Base-by-base conservation (phyloP, 2,329 filamentous ascomycete species). In the Alternaria triticimaculans region DNA sequence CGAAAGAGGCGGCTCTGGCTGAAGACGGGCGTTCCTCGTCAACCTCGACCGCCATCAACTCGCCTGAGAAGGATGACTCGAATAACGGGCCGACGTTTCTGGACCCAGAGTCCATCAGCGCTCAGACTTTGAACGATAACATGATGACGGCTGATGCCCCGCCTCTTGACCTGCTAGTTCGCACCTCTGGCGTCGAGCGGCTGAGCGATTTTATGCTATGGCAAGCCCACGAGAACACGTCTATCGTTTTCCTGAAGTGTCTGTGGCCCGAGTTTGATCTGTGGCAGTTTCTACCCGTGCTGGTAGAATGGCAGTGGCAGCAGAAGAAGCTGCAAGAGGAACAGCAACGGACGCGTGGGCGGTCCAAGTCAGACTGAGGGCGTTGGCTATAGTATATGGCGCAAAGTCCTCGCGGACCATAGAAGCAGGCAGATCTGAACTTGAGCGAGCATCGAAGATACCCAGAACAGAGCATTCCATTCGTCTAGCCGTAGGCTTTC, bases 201-300 rank as follows among this genome's bases (percentile, higher is more conserved):
- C 84, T 99, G 63, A 97, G 94, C 76, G 96, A 99, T 79, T 99
- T 98, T 74, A 96, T 99, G 94, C 89, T 99, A 33, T 99, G 96
- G 96, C 96, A 99, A 81, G 96, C 93, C 73, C 94, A 98, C 76
- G 89, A 97, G 76, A 86, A 95, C 67, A 97, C 96, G 0, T 92
- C 97, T 64, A 91, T 99, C 68, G 93, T 96, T 63, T 99, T 98
- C 78, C 82, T 97, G 60, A 88, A 97, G 73, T 96, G 93, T 68
- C 85, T 97, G 66, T 99, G 96, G 96, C 96, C 96, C 2, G 93
- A 97, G 67, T 97, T 99, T 73, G 94, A 97, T 77, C 85, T 99
- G 5, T 95, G 94, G 89, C 88, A 94, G 63, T 97, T 98, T 80
- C 81, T 99, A 18, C 96, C 95, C 9, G 94, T 99, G 21, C 82